Percentiles rank a stretch among this genome's conserved stretches.
Conservation (phyloP, 2,329 filamentous ascomycete species). For the Colletotrichum lupini region DNA sequence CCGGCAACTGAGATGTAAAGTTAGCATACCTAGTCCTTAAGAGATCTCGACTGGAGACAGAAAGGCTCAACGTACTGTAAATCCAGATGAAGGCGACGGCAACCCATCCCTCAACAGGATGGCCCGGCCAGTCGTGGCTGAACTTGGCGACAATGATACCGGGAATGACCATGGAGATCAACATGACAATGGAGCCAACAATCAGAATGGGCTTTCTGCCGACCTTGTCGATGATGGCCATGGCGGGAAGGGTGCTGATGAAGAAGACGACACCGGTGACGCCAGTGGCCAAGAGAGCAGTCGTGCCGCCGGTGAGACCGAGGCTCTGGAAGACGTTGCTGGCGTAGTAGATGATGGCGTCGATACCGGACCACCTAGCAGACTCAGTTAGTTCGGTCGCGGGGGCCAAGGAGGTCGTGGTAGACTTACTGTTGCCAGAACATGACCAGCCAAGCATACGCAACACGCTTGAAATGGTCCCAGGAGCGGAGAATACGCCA, state of each 20-base stretch:
- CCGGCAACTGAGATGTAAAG: neutral
- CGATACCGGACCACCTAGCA: slow-evolving; percentile 37
- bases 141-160: slow-evolving; percentile 54
- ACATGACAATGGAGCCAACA: slow-evolving; percentile 51
- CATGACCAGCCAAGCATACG: slow-evolving; percentile 56
- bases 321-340: slow-evolving; percentile 73
- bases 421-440: slow-evolving; percentile 60
- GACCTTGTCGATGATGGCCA: slow-evolving; percentile 51
- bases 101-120: slow-evolving; percentile 51
- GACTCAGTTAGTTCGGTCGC: neutral
- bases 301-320: slow-evolving; percentile 69
- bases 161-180: slow-evolving; percentile 50
- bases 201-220: slow-evolving; percentile 53
- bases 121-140: slow-evolving; percentile 48
- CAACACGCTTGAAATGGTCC: slow-evolving; percentile 61
- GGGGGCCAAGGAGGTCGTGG: neutral
- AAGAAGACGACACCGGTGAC: slow-evolving; percentile 69
- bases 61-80: slow-evolving; percentile 34
- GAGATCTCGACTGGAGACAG: neutral
- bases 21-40: neutral
- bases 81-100: slow-evolving; percentile 48
- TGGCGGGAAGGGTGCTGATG: slow-evolving; percentile 46
- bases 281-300: slow-evolving; percentile 69
- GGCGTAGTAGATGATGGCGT: slow-evolving; percentile 58
- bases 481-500: slow-evolving; percentile 56